Percentiles rank a stretch among this genome's conserved stretches.
Conservation (phyloP, 1,139 yeast species). For the Lodderomyces oxycetoniae region DNA sequence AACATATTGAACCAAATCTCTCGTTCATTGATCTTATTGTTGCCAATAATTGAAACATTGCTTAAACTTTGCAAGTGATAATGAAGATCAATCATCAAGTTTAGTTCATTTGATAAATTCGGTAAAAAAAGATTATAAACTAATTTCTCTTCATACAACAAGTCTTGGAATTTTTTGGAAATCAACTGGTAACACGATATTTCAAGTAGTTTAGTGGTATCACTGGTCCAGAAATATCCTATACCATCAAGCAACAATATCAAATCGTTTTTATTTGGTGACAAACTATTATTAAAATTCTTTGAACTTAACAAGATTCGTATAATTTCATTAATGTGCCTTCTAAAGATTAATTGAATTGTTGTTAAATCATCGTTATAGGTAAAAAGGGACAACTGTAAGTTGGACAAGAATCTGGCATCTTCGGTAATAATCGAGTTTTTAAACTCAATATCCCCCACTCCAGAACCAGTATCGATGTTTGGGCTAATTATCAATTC, state of each 20-base stretch:
- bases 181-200: conserved; percentile 42
- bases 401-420: conserved; percentile 42
- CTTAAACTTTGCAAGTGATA: conserved; percentile 39
- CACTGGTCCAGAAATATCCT: conserved; percentile 44
- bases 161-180: conserved; percentile 34
- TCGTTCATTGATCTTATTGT: conserved; percentile 25
- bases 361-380: conserved; percentile 49
- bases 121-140: conserved; percentile 34
- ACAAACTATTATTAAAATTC: conserved; percentile 26
- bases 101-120: conserved; percentile 38
- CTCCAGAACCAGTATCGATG: conserved; percentile 8
- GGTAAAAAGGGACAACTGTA: conserved; percentile 41
- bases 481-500: conserved; percentile 36
- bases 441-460: conserved; percentile 13
- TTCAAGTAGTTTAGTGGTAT: conserved; percentile 38
- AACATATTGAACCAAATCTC: conserved; percentile 45
- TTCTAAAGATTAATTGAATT: conserved; percentile 41
- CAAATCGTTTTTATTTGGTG: conserved; percentile 16
- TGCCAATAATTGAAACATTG: conserved; percentile 13
- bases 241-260: conserved; percentile 39
- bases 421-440: conserved; percentile 45
- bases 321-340: conserved; percentile 45
- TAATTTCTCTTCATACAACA: conserved; percentile 32
- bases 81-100: conserved; percentile 43
- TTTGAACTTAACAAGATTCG: conserved; percentile 39